These are phyloP conservation scores for Venturiaceae sp. DNA, from an alignment of 2,329 filamentous ascomycete genomes.

Conservation along the genomic window DNA sequence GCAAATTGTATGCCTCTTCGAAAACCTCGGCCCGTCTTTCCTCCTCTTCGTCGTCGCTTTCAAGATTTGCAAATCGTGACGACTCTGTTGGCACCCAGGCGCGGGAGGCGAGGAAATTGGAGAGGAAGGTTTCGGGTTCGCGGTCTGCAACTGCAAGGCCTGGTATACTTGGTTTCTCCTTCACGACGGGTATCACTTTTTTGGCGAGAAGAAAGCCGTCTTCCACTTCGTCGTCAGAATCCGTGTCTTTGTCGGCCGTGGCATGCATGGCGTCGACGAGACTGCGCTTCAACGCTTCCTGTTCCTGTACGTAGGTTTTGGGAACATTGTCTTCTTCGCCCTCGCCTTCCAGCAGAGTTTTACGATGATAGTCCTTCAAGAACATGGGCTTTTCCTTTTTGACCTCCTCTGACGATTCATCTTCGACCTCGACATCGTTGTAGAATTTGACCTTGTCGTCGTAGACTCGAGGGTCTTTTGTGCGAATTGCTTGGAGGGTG, in stretches of 20 bases:
- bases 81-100: constrained; percentile 71
- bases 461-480: constrained; percentile 87
- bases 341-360: constrained; percentile 69
- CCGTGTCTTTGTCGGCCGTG: constrained; percentile 34
- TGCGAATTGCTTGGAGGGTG: constrained; percentile 77
- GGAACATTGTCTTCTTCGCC: constrained; percentile 47
- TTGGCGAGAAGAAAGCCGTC: constrained; percentile 71
- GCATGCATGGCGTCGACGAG: constrained; percentile 76
- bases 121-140: constrained; percentile 86
- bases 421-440: constrained; percentile 46
- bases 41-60: constrained; percentile 80
- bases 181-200: constrained; percentile 32
- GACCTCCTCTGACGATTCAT: constrained; percentile 15
- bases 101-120: constrained; percentile 85
- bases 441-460: constrained; percentile 75
- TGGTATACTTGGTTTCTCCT: constrained; percentile 23
- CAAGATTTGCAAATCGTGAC: constrained; percentile 67
- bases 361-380: constrained; percentile 82
- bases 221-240: constrained; percentile 48
- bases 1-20: constrained; percentile 88
- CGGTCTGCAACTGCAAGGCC: constrained; percentile 69
- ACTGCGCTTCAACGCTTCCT: constrained; percentile 68
- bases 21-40: constrained; percentile 72
- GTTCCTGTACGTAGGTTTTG: constrained; percentile 73
- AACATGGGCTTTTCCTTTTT: constrained; percentile 78